Evolutionary conservation across 2,329 filamentous ascomycete species (phyloP).

Genomic region (Ophiostoma tasmaniense): DNA sequence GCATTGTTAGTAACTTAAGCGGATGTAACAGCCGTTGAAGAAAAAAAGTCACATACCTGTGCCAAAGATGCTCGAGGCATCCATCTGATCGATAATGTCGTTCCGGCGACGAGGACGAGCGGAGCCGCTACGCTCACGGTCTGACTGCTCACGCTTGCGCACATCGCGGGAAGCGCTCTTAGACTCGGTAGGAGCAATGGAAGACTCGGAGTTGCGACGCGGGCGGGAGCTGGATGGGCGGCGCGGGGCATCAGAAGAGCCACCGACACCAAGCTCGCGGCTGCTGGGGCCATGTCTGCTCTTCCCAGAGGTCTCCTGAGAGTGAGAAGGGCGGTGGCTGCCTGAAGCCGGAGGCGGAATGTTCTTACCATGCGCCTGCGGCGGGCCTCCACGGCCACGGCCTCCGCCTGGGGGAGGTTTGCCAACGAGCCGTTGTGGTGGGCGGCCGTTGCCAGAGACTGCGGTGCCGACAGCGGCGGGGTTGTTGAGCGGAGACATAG

Average conservation of each 20-base stretch:
- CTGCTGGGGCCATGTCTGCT: conserved; percentile 32
- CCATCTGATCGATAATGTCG: conserved; percentile 92
- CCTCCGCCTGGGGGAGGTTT: conserved; percentile 27
- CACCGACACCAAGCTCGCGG: conserved; percentile 1
- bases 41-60: conserved; percentile 57
- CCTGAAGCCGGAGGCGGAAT: conserved; percentile 36
- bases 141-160: conserved; percentile 44
- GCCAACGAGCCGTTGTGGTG: conserved; percentile 19
- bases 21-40: background rate
- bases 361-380: conserved; percentile 39
- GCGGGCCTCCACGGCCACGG: conserved; percentile 30
- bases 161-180: conserved; percentile 46
- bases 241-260: conserved; percentile 12
- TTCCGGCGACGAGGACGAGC: conserved; percentile 46
- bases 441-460: conserved; percentile 24
- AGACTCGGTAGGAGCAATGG: conserved; percentile 47
- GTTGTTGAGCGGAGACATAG: conserved; percentile 11
- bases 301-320: conserved; percentile 56
- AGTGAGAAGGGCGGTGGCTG: conserved; percentile 53
- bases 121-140: conserved; percentile 40
- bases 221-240: conserved; percentile 38
- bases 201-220: conserved; percentile 74
- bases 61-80: conserved; percentile 92
- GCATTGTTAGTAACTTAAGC: background rate
- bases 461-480: conserved; percentile 12